Evolutionary conservation across 78 protist genomes (phyloP).

Genomic region (Isochrysis galbana): DNA sequence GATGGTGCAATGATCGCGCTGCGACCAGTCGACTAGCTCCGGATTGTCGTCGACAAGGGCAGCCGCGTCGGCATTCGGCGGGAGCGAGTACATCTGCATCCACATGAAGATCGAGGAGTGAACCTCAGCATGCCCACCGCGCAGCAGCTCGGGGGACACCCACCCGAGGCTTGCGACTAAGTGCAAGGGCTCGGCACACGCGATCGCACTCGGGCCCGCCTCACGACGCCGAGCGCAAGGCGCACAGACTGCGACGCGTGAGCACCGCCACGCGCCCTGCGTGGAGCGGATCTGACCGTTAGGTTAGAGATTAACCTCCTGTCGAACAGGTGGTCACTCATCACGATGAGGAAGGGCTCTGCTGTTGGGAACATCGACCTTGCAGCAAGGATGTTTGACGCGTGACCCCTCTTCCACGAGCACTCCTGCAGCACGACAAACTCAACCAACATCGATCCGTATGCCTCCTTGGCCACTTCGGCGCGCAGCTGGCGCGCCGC

Average conservation of each 20-base stretch:
- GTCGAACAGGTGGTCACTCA: not conserved
- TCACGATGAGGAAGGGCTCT: constrained; percentile 1
- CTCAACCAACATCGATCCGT: not conserved
- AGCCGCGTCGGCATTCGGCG: too few relatives aligned
- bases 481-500: not conserved
- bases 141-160: too few relatives aligned
- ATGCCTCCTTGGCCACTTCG: not conserved
- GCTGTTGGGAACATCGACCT: not conserved
- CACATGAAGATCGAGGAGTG: too few relatives aligned
- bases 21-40: not conserved
- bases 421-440: not conserved
- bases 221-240: too few relatives aligned
- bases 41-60: not conserved
- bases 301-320: not conserved
- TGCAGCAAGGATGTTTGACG: not conserved
- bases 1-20: not conserved
- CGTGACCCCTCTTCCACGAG: not conserved
- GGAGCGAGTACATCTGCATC: too few relatives aligned
- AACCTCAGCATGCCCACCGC: too few relatives aligned
- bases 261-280: too few relatives aligned
- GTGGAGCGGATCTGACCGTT: too few relatives aligned
- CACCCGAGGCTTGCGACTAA: too few relatives aligned
- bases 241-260: too few relatives aligned
- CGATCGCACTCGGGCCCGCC: too few relatives aligned
- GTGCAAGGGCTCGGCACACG: too few relatives aligned